A percentile compares a stretch with the other conserved stretches of the same genome.
phyloP scores from a whole-genome alignment of 495 filamentous ascomycete species.

The Xylaria palmicola region DNA sequence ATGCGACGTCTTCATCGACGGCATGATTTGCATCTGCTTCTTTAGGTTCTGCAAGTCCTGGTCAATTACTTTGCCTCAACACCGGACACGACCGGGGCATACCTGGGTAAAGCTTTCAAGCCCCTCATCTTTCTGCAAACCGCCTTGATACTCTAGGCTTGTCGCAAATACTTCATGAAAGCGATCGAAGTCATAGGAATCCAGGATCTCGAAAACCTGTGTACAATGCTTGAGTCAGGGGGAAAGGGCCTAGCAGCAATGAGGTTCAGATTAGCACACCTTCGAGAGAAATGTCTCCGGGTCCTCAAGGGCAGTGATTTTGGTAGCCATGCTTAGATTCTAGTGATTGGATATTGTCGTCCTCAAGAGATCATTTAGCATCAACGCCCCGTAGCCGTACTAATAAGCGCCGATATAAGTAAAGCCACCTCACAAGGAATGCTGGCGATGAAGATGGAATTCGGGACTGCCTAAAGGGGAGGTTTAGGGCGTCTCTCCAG shows the following conservation, averaged over 20 bases:
- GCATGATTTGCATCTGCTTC: conserved; percentile 5
- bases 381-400: not conserved
- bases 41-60: not conserved
- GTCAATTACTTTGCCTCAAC: not conserved
- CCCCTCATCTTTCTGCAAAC: not conserved
- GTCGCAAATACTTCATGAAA: not conserved
- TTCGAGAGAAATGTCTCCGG: not conserved
- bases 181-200: not conserved
- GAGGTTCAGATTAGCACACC: not conserved
- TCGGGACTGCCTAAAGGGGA: not conserved
- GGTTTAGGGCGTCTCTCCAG: not conserved
- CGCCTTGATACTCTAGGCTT: not conserved
- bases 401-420: not conserved
- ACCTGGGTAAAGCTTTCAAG: not conserved
- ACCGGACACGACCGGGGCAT: not conserved
- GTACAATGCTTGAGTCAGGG: not conserved
- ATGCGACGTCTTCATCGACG: not conserved
- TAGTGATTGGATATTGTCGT: not conserved
- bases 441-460: not conserved
- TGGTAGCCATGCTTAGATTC: not conserved
- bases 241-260: not conserved
- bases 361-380: not conserved
- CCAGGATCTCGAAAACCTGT: not conserved
- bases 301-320: not conserved
- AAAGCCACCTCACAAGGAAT: not conserved